Base-by-base conservation (phyloP, 2,329 filamentous ascomycete genomes). In the Endocalyx cinctus region DNA sequence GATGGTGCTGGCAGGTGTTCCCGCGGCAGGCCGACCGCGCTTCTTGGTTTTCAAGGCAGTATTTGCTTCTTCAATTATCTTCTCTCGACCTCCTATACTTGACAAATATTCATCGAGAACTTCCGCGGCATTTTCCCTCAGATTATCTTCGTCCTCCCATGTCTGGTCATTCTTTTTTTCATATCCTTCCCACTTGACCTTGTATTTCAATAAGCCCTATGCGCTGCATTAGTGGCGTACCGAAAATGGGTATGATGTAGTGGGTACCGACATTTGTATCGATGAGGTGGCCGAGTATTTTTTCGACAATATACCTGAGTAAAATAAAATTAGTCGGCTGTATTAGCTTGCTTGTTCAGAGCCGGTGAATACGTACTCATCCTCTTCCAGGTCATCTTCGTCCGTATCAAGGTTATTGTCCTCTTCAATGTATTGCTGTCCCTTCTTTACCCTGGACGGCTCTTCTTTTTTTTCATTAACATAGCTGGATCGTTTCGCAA, bases 141-240 rank as follows among this genome's bases (percentile, higher is more conserved):
- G 63, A 46, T 88, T 89, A 10, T 78, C 76, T 47, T 86, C 80
- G 0, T 83, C 80, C 54, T 92, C 86, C 85, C 84, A 90, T 0
- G 86, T 92, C 50, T 76, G 62, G 45, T 92, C 86, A 0, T 65
- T 57, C 41, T 79, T 77, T 41, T 79, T 74, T 0, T 84, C 76
- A 41, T 82, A 92, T 4, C 85, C 85, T 43, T 85, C 77, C 86
- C 86, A 92, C 50, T 90, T 88, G 22, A 92, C 83, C 32, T 82
- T 70, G 51, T 83, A 88, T 29, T 70, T 69, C 1, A 79, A 50
- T 5, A 57, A 54, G 14, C 73, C 74, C 63, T 77, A 38, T 10
- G 34, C 27, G 17, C n/a, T 31, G 19, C 26, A 18, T 36, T 25
- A 41, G 28, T 37, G 8, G 33, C 38, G 8, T 37, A 33, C 17